Evolutionary conservation across 805 yeast genomes (phyloP), one percentile per base, ranked within the genome.

Genomic region (Candida sphagnicola): DNA sequence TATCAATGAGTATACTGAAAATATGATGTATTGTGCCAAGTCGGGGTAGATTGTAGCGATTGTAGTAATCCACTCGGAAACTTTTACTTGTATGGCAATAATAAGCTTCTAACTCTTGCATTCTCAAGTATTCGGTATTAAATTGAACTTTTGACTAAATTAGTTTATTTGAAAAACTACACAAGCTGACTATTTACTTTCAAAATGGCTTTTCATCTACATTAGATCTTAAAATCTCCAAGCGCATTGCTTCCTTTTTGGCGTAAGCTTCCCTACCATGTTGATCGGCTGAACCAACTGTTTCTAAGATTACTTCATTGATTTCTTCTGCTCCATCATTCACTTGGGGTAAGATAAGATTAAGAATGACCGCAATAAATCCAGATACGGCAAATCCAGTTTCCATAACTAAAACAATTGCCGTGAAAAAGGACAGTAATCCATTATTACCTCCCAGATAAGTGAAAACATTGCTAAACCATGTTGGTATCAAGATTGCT

Each of bases 351-450:
- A 83, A 60, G n/a, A 77, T 29, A 44, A 80, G 59, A 61, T 84
- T 82, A 40, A 81, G 62, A 31, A 82, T 57, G 8, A 82, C 70
- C 1, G 80, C 86, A 25, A 80, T 54, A 44, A 84, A 64, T 11
- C 88, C 91, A 30, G 83, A 74, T 21, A 83, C 65, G 13, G 90
- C 86, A 53, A 78, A 82, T 12, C 87, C 82, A 4, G 87, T 79
- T 54, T 82, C 85, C 77, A 82, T 74, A 34, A 84, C 80, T 41
- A 84, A 70, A 17, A 73, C 69, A 40, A 84, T 78, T 33, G 90
- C 90, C 51, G 81, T 76, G 36, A 77, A 62, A 59, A 84, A 78
- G 1, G 91, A 90, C 34, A 53, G 48, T 32, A 81, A 66, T 2
- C 77, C 69, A 17, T 56, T 50, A 62, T 84, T 83, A 47, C 53